These are phyloP conservation scores for Malassezia psittaci DNA, from an alignment of 1,284 basidiomycete genomes.

Conservation along the genomic window DNA sequence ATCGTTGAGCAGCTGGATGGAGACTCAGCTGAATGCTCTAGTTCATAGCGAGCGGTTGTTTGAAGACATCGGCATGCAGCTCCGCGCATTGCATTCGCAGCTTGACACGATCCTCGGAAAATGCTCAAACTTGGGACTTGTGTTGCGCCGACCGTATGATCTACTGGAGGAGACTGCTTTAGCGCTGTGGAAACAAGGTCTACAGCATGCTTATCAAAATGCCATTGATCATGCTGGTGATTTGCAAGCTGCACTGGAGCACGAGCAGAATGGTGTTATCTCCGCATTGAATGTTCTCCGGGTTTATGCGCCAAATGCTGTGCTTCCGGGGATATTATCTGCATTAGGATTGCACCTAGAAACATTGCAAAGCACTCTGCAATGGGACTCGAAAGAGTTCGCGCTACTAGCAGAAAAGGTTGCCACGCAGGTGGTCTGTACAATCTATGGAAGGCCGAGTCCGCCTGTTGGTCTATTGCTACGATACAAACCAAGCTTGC, in stretches of 20 bases:
- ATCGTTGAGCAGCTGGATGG: too few relatives aligned
- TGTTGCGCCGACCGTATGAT: too few relatives aligned
- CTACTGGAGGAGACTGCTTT: neutral
- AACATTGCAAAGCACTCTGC: neutral
- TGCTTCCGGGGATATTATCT: neutral
- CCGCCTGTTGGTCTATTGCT: too few relatives aligned
- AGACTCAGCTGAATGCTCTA: too few relatives aligned
- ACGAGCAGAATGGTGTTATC: neutral
- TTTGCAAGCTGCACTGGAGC: too few relatives aligned
- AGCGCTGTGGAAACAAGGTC: neutral
- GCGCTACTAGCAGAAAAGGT: neutral
- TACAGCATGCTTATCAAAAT: neutral
- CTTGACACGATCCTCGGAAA: too few relatives aligned
- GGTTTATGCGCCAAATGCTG: constrained; percentile 5
- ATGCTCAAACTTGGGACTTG: too few relatives aligned
- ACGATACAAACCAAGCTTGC: too few relatives aligned
- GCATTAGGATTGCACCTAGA: constrained; percentile 1
- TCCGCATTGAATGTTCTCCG: constrained; percentile 12
- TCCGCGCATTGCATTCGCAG: too few relatives aligned
- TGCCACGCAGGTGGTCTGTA: neutral
- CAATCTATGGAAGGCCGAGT: neutral
- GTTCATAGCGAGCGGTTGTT: too few relatives aligned
- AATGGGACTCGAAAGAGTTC: neutral
- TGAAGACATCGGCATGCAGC: too few relatives aligned
- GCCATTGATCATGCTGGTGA: neutral